Evolutionary conservation across 2,329 filamentous ascomycete genomes (phyloP).

Genomic region (Talaromyces piceae): DNA sequence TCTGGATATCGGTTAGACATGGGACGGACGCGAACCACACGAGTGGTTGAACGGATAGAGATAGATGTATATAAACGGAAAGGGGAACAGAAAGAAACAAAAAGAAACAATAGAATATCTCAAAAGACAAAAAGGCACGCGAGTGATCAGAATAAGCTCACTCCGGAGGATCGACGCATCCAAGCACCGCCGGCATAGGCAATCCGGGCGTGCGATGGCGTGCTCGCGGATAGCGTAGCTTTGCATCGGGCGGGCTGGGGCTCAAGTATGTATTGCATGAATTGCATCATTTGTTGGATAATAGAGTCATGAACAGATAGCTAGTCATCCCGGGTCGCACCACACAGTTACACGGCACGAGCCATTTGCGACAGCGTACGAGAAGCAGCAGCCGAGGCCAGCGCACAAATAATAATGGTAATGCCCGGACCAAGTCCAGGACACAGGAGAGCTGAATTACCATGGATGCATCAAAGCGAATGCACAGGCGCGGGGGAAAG

Average conservation of each 20-base stretch:
- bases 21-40: too few relatives aligned
- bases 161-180: background rate
- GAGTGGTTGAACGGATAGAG: too few relatives aligned
- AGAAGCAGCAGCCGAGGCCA: background rate
- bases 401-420: too few relatives aligned
- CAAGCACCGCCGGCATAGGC: background rate
- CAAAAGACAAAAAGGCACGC: background rate
- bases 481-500: too few relatives aligned
- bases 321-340: too few relatives aligned
- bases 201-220: conserved; percentile 4
- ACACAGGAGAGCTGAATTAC: background rate
- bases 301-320: background rate
- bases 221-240: conserved; percentile 13
- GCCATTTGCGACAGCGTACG: too few relatives aligned
- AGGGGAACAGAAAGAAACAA: background rate
- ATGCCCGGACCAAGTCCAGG: background rate
- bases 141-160: conserved; percentile 3
- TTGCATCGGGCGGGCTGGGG: conserved; percentile 1
- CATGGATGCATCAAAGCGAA: background rate
- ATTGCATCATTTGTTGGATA: background rate
- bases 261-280: too few relatives aligned
- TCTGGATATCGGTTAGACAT: too few relatives aligned
- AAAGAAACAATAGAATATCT: too few relatives aligned
- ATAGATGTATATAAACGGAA: too few relatives aligned
- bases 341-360: too few relatives aligned